Base-by-base conservation (phyloP, 495 filamentous ascomycete species). In the Xylaria venustula region DNA sequence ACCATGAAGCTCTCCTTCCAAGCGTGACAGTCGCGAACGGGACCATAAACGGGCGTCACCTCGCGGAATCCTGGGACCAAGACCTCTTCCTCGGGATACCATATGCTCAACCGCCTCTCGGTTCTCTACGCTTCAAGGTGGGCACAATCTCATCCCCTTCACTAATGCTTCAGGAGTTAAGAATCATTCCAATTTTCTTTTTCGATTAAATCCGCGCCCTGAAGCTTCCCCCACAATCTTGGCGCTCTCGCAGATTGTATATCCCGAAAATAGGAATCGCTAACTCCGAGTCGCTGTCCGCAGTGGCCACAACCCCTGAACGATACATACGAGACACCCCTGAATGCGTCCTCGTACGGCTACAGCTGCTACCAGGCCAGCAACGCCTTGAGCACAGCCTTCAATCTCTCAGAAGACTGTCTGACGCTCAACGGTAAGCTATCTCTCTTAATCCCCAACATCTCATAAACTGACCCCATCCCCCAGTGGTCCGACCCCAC, bases 1-100 rank as follows among this genome's bases (percentile, higher is more conserved):
- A 20, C n/a, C 12, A 32, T 7, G 19, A 7, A 34, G 12, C 48
- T 7, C 19, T 17, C 6, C 12, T 50, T 28, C 48, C 28, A 28
- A 50, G n/a, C 25, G 48, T 32, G 15, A 34, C 28, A 1, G 48
- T 50, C 48, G 32, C 30, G 30, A 37, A 52, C 32, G 49, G 49
- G 3, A 37, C 49, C 9, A 36, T 36, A n/a, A 11, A 23, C 19
- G 32, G 49, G 7, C 28, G 28, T n/a, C 30, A 52, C 20, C 32
- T 52, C 28, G 28, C 48, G 3, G 71, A 66, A 20, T 7, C 49
- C 11, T 37, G 28, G 30, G 20, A 52, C 49, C 32, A 52, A n/a
- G 49, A 52, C 14, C 19, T 52, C 11, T 87, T 86, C 65, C 75
- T 86, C 6, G 83, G 80, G 2, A 80, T 87, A 5, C 81, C 83